phyloP scores from a whole-genome alignment of 495 filamentous ascomycete genomes.

The Penicillium nucicola region DNA sequence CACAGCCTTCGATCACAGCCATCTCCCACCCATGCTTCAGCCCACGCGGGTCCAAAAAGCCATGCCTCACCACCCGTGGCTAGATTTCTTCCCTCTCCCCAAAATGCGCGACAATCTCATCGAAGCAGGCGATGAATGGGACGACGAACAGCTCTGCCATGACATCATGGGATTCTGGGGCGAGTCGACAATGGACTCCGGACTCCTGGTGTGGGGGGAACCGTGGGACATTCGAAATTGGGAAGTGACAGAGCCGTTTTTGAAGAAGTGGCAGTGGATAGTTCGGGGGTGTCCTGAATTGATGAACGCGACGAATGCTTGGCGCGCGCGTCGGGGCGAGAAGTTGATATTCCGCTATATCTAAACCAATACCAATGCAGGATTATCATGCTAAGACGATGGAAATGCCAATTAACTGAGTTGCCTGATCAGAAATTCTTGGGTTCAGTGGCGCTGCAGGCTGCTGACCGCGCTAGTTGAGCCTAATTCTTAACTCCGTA shows the following conservation, averaged over 20 bases:
- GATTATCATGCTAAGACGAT: no score
- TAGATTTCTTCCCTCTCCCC: constrained; percentile 52
- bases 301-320: constrained; percentile 47
- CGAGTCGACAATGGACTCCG: constrained; percentile 27
- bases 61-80: constrained; percentile 47
- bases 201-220: constrained; percentile 51
- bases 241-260: constrained; percentile 49
- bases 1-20: neutral
- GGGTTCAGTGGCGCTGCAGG: neutral
- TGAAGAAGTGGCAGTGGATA: constrained; percentile 50
- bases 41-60: constrained; percentile 44
- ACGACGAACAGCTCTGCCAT: constrained; percentile 43
- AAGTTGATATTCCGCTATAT: constrained; percentile 45
- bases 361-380: neutral
- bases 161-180: constrained; percentile 49
- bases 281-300: constrained; percentile 48
- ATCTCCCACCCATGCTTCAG: constrained; percentile 38
- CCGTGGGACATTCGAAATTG: constrained; percentile 45
- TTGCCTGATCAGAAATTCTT: neutral
- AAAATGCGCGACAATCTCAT: constrained; percentile 52
- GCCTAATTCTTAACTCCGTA: constrained; percentile 1
- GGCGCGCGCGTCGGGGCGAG: constrained; percentile 46
- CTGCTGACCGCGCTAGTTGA: constrained; percentile 11
- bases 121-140: constrained; percentile 32
- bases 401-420: neutral